Evolutionary conservation across 306 rosid species (phyloP).

Genomic region (Lupinus albus): DNA sequence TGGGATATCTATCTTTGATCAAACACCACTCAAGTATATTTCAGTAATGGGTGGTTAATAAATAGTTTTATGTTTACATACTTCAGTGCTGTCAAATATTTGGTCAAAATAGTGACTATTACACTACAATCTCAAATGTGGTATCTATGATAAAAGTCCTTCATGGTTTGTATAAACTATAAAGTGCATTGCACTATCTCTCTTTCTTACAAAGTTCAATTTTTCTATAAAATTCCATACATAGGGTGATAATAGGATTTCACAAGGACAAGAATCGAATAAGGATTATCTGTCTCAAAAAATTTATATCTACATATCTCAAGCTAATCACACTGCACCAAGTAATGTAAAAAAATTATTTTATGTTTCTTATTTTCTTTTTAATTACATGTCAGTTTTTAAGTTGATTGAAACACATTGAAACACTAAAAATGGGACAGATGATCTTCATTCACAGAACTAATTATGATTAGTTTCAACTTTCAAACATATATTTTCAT

Average conservation of each 20-base stretch:
- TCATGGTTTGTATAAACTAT: not conserved
- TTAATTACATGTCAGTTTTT: too few species aligned
- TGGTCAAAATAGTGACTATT: conserved; percentile 23
- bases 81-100: conserved; percentile 75
- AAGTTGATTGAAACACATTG: too few species aligned
- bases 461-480: conserved; percentile 32
- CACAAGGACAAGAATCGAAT: too few species aligned
- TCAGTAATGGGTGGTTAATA: conserved; percentile 16
- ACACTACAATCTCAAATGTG: conserved; percentile 29
- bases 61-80: conserved; percentile 33
- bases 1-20: conserved; percentile 50
- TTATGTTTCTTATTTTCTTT: too few species aligned
- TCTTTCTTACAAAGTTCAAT: conserved; percentile 3
- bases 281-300: too few species aligned
- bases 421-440: too few species aligned
- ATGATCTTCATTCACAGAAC: too few species aligned
- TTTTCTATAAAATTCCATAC: not conserved
- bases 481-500: conserved; percentile 11
- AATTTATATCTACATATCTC: too few species aligned
- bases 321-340: too few species aligned
- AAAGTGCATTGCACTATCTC: not conserved
- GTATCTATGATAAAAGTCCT: conserved; percentile 24
- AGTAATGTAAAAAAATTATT: too few species aligned
- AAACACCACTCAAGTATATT: conserved; percentile 49
- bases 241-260: too few species aligned